A percentile compares a stretch with the other conserved stretches of the same genome.
Evolutionary conservation across 2,329 filamentous ascomycete genomes (phyloP).

Genomic region (Claviceps citrina): DNA sequence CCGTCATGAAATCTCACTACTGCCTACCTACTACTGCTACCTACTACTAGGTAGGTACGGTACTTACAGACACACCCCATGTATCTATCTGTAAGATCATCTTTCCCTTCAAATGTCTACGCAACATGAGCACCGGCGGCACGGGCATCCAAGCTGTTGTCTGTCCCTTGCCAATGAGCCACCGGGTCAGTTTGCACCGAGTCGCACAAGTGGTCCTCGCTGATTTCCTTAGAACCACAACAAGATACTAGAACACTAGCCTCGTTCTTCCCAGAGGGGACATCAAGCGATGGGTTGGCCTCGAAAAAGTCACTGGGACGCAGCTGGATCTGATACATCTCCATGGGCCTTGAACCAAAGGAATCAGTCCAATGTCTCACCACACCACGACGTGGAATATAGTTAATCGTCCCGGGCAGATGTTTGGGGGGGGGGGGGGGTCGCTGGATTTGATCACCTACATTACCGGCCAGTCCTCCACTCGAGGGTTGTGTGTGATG

Average conservation of each 20-base stretch:
- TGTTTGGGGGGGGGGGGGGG: too few relatives aligned
- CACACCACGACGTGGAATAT: not conserved
- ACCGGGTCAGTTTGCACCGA: constrained; percentile 17
- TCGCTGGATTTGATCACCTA: too few relatives aligned
- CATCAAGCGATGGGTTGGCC: constrained; percentile 30
- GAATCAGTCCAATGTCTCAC: not conserved
- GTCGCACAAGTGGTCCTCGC: constrained; percentile 4
- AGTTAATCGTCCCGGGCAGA: not conserved
- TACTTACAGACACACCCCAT: too few relatives aligned
- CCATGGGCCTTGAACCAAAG: constrained; percentile 25
- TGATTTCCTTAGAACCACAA: constrained; percentile 10
- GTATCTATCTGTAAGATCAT: too few relatives aligned
- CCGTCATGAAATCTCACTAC: too few relatives aligned
- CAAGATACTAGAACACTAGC: constrained; percentile 27
- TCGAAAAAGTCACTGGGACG: constrained; percentile 30
- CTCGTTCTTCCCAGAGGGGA: constrained; percentile 23
- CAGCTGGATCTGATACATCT: constrained; percentile 29
- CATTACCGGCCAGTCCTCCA: constrained; percentile 37
- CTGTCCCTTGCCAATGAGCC: constrained; percentile 18
- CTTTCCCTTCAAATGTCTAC: not conserved
- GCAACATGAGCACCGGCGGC: constrained; percentile 10
- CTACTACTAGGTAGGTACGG: too few relatives aligned
- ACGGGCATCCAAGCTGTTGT: constrained; percentile 8
- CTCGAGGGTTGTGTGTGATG: constrained; percentile 31
- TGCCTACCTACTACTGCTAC: too few relatives aligned